phyloP scores from a whole-genome alignment of 768 basidiomycete species.

The Dioszegia crocea region DNA sequence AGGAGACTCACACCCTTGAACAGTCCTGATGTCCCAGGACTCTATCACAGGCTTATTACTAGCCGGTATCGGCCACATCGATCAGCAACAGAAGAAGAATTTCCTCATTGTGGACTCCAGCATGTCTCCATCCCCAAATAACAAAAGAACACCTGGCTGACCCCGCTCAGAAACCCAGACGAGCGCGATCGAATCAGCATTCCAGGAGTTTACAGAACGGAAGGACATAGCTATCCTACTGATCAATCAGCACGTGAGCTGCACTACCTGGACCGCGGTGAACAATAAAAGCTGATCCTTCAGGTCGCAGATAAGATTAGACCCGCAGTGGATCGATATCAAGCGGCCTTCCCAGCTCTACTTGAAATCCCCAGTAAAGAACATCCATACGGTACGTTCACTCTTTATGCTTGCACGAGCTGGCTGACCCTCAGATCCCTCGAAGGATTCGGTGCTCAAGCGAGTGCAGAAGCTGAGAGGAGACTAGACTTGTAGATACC shows the following conservation, averaged over 20 bases:
- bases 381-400: constrained; percentile 78
- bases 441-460: constrained; percentile 91
- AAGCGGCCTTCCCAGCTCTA: constrained; percentile 91
- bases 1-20: no score
- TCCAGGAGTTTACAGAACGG: constrained; percentile 90
- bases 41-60: constrained; percentile 92
- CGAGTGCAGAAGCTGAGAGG: constrained; percentile 95
- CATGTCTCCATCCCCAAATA: constrained; percentile 52
- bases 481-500: constrained; percentile 56
- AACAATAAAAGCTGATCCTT: neutral
- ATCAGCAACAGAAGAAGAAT: constrained; percentile 90
- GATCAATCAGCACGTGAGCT: constrained; percentile 92
- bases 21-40: constrained; percentile 59
- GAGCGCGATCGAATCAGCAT: constrained; percentile 81
- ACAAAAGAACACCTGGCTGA: neutral
- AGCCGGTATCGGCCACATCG: constrained; percentile 89
- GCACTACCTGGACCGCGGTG: no score
- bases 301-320: constrained; percentile 97
- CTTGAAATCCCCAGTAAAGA: constrained; percentile 98
- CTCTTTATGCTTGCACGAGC: neutral
- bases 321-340: constrained; percentile 88
- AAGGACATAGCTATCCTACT: constrained; percentile 93
- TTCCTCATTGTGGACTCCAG: constrained; percentile 92
- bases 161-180: constrained; percentile 72
- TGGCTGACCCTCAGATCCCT: constrained; percentile 63